phyloP scores from a whole-genome alignment of 495 filamentous ascomycete genomes.

The Daldinia caldariorum region DNA sequence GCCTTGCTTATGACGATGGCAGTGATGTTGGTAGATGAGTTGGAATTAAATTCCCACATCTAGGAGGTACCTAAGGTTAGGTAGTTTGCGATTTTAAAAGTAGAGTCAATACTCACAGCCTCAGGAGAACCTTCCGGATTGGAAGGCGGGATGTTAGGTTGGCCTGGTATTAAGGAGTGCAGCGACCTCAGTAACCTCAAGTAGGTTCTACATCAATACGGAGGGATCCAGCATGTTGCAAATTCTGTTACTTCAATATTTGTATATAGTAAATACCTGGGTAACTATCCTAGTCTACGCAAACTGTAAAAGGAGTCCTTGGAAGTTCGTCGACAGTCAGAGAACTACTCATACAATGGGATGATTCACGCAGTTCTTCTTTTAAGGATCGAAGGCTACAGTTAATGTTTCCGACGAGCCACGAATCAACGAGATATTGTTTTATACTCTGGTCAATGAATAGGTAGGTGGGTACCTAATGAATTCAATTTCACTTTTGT shows the following conservation, averaged over 20 bases:
- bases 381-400: neutral
- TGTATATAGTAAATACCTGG: neutral
- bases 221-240: neutral
- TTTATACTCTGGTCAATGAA: neutral
- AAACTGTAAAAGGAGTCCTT: neutral
- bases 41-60: neutral
- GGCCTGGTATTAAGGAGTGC: neutral
- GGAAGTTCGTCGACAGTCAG: neutral
- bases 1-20: neutral
- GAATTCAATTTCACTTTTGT: constrained; percentile 9
- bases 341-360: neutral
- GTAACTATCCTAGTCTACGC: neutral
- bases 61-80: too few relatives aligned
- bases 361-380: neutral
- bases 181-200: neutral
- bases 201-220: neutral
- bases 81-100: neutral
- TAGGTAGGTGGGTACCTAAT: too few relatives aligned
- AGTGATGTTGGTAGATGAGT: neutral
- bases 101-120: neutral
- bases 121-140: neutral
- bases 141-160: neutral
- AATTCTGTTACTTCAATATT: neutral
- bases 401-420: neutral
- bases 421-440: neutral